Base-by-base conservation (phyloP, 192 early-diverging fungal genomes). In the Coemansia sp. region DNA sequence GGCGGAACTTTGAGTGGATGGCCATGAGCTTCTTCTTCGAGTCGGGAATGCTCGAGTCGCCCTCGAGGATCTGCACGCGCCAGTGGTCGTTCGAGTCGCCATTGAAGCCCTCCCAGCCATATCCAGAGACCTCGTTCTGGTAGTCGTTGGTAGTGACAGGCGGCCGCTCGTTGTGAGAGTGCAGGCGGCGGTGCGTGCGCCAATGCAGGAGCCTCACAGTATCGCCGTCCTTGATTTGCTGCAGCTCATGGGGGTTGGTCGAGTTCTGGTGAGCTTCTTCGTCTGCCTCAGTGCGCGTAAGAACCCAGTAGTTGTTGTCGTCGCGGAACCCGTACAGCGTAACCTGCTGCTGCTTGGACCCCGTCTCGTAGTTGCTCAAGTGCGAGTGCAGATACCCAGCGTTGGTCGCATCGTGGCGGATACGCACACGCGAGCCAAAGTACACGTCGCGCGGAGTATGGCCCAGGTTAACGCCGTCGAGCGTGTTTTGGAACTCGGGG, bases 41-140 rank as follows among this genome's bases (percentile, higher is more conserved):
- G 41, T 81, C 81, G 1, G 75, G 34, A 34, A 76, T 64, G 13
- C 59, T 66, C 18, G 58, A 59, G 18, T 89, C 83, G 66, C 84
- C 59, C 1, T 82, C 72, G 26, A 86, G 71, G 52, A 95, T 90
- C 36, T 94, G 91, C 7, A 98, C 71, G 23, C 84, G 77, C 86
- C 92, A 98, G 76, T 92, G 84, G 78, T 98, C 96, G 66, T 98
- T 98, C 38, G 87, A 77, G 77, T 98, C 96, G 26, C 96, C 95
- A 1, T 73, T 59, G 74, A 90, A 93, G 13, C 84, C 85, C 11
- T 72, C 55, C 59, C 84, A 91, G 5, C 91, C 91, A 65, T 93
- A 93, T 16, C 74, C 89, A 71, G 85, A 82, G 10, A 91, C 85
- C 81, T 92, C 88, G 66, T 90, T 89, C 64, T 90, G 86, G 47